phyloP scores from a whole-genome alignment of 495 filamentous ascomycete species.

The Filosporella fistucella region DNA sequence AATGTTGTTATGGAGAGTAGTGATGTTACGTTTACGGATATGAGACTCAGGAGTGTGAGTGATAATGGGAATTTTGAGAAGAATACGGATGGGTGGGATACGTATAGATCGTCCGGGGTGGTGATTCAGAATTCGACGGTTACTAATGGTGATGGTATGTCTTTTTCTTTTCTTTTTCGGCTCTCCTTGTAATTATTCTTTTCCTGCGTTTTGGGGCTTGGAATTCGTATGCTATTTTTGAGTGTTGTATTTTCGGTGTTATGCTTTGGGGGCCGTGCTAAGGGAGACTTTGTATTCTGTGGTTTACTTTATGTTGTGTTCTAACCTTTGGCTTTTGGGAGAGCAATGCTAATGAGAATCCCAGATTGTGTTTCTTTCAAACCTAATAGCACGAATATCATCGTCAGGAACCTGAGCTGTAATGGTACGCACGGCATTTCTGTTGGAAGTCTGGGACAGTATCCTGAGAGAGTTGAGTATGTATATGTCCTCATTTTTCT shows the following conservation, averaged over 20 bases:
- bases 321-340: no score
- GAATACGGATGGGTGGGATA: constrained; percentile 67
- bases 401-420: constrained; percentile 62
- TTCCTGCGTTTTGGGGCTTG: no score
- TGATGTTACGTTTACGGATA: constrained; percentile 57
- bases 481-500: no score
- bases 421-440: constrained; percentile 66
- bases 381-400: constrained; percentile 66
- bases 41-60: constrained; percentile 51
- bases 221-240: no score
- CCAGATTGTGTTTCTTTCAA: constrained; percentile 67
- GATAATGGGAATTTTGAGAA: constrained; percentile 48
- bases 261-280: no score
- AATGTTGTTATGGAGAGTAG: constrained; percentile 61
- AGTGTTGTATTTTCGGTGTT: no score
- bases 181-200: no score
- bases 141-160: constrained; percentile 57
- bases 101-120: constrained; percentile 54
- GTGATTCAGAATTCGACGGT: constrained; percentile 64
- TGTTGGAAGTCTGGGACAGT: constrained; percentile 62
- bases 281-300: no score
- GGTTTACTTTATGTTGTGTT: no score
- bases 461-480: constrained; percentile 30
- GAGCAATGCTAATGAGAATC: constrained; percentile 7
- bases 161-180: no score